Evolutionary conservation across 1,284 basidiomycete genomes (phyloP), one percentile per base, ranked within the genome.

Genomic region (Moesziomyces globuligerus): DNA sequence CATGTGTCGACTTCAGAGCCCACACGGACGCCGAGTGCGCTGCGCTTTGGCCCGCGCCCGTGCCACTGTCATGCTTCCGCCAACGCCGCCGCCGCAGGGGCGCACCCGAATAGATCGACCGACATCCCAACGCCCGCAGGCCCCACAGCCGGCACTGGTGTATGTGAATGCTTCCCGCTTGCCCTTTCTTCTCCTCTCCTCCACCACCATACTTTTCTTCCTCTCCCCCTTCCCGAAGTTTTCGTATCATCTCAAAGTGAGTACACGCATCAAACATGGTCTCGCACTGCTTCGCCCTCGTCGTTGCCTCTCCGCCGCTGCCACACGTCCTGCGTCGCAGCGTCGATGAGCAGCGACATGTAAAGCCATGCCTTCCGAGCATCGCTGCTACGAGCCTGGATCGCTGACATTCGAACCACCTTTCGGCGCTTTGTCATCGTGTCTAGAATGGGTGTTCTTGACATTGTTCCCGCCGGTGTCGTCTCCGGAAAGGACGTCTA

Each of bases 401-500:
- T 39, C 15, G 36, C 42, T 46, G 43, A 48, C 24, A 13, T 18
- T 25, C 21, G 23, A 8, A 39, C 5, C 17, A 15, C 28, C 17
- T 29, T 15, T 13, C 32, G n/a, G 21, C 34, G 36, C 25, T 29
- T 32, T 39, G 38, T 17, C 36, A 4, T 37, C 9, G 21, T 24
- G 23, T 20, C 43, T 15, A 76, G 53, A 44, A 77, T 77, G 75
- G 75, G 75, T 71, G 59, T 77, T 64, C 69, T 75, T 45, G 76
- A 80, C 53, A 77, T 81, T 71, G 75, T 73, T 60, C 79, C 79
- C 53, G 72, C 76, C 58, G 79, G 79, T 61, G 79, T 81, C 55
- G 72, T 81, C 56, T 75, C 76, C 61, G 79, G 79, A 56, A 75
- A 80, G 66, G 79, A 81, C 67, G 79, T 82, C 37, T 80, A 78